Conservation (phyloP, 1,139 yeast species). For the Nakaseomyces delphensis region DNA sequence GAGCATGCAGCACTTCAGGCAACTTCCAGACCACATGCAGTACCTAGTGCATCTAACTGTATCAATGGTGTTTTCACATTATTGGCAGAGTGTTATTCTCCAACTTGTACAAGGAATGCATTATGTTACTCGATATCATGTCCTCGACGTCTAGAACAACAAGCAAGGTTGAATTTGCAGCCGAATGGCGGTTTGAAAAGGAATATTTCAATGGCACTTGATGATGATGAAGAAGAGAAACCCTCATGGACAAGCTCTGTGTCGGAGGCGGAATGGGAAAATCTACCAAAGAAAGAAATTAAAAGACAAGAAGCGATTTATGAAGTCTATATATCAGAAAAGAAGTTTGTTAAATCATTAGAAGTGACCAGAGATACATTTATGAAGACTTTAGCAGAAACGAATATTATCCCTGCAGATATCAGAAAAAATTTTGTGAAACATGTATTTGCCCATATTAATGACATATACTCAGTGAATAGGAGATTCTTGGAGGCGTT, state of each 20-base stretch:
- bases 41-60: slow-evolving; percentile 4
- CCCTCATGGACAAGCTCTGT: slow-evolving; percentile 94
- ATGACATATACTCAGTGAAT: slow-evolving; percentile 78
- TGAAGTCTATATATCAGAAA: slow-evolving; percentile 87
- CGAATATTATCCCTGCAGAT: slow-evolving; percentile 77
- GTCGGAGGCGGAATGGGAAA: slow-evolving; percentile 67
- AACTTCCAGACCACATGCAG: slow-evolving; percentile 7
- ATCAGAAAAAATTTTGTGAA: slow-evolving; percentile 86
- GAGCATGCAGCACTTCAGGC: slow-evolving; percentile 10
- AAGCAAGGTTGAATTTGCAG: slow-evolving; percentile 80
- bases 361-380: slow-evolving; percentile 91
- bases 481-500: slow-evolving; percentile 81
- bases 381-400: slow-evolving; percentile 80
- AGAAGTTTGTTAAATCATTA: slow-evolving; percentile 89
- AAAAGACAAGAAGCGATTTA: slow-evolving; percentile 93
- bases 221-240: slow-evolving; percentile 71
- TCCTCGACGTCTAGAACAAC: slow-evolving; percentile 92
- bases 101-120: slow-evolving; percentile 84
- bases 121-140: slow-evolving; percentile 96
- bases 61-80: slow-evolving; percentile 83
- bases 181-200: slow-evolving; percentile 82
- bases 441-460: slow-evolving; percentile 84
- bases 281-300: slow-evolving; percentile 74
- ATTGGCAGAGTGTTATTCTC: slow-evolving; percentile 89
- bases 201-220: slow-evolving; percentile 70